Percentiles rank a stretch among this genome's conserved stretches.
phyloP scores from a whole-genome alignment of 805 yeast species.

The Candida michaelii region DNA sequence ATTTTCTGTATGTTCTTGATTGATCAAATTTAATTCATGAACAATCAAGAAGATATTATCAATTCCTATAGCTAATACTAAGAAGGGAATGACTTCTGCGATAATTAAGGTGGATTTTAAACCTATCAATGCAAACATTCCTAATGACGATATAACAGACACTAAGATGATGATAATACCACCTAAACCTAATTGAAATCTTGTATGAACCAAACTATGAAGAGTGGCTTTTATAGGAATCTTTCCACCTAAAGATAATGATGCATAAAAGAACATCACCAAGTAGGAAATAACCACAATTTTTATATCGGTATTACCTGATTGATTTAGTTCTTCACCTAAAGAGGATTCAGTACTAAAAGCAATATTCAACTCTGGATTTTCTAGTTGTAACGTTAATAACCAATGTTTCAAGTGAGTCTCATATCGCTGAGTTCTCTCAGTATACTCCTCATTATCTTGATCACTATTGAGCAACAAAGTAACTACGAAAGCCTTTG shows the following conservation, averaged over 20 bases:
- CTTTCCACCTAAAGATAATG: conserved; percentile 73
- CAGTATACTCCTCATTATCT: conserved; percentile 40
- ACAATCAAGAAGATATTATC: conserved; percentile 88
- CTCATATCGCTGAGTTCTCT: conserved; percentile 64
- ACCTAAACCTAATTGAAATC: conserved; percentile 75
- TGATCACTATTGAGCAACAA: conserved; percentile 58
- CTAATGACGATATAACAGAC: conserved; percentile 82
- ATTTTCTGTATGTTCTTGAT: neutral
- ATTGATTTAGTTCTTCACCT: conserved; percentile 78
- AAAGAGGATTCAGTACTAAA: conserved; percentile 83
- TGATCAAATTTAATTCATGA: conserved; percentile 65
- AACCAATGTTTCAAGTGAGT: conserved; percentile 58
- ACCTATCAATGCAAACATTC: conserved; percentile 73
- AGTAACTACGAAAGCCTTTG: conserved; percentile 78
- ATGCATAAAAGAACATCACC: conserved; percentile 85
- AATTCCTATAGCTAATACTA: conserved; percentile 92
- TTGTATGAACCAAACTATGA: conserved; percentile 46
- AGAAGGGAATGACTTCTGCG: conserved; percentile 94
- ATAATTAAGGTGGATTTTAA: conserved; percentile 85
- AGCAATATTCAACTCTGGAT: conserved; percentile 52
- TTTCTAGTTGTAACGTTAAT: conserved; percentile 40
- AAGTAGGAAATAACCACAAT: conserved; percentile 75
- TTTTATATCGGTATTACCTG: conserved; percentile 74
- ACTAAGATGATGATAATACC: conserved; percentile 81
- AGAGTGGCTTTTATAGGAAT: conserved; percentile 37